Evolutionary conservation across 345 rosid species (phyloP), one percentile per base, ranked within the genome.

Genomic region (Acer yangbiense): DNA sequence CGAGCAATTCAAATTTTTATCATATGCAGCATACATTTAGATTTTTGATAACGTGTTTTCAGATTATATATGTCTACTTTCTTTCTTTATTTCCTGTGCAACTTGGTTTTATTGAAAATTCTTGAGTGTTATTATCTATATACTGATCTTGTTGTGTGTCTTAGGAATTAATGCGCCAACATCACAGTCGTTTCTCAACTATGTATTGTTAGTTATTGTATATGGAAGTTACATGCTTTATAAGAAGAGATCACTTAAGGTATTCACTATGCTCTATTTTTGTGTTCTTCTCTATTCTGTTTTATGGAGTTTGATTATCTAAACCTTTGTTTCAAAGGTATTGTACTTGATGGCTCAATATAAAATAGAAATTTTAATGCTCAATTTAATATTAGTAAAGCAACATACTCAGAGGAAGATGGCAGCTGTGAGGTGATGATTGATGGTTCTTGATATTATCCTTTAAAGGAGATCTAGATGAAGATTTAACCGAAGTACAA

Each of bases 161-260:
- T 43, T 73, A 86, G 88, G 89, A 70, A 81, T 85, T 57, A 87
- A 87, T 75, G 89, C 85, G 18, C 89, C 89, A 29, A 85, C 88
- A 60, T 87, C 89, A 17, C 89, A 87, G 64, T 84, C 89, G 18
- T 85, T 87, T 80, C 73, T 87, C 11, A 87, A 87, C 78, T 85
- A 87, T 66, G 83, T 87, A 52, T 64, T 87, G 13, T 75, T 87
- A 75, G 88, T 83, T 68, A 61, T 83, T 74, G 65, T 87, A 54
- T 87, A 83, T 77, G 88, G 89, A 66, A 72, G 82, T 77, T 18
- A 68, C 66, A 78, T 85, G 88, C 82, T 83, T 41, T 74, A 85
- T 55, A 78, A 79, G 73, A 82, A 44, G 75, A 29, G 77, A 77
- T 20, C 83, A 48, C 82, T 87, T 21, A 86, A 86, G 89, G 87